Evolutionary conservation across 2,329 filamentous ascomycete species (phyloP).

Genomic region (Elsinoe arachidis): DNA sequence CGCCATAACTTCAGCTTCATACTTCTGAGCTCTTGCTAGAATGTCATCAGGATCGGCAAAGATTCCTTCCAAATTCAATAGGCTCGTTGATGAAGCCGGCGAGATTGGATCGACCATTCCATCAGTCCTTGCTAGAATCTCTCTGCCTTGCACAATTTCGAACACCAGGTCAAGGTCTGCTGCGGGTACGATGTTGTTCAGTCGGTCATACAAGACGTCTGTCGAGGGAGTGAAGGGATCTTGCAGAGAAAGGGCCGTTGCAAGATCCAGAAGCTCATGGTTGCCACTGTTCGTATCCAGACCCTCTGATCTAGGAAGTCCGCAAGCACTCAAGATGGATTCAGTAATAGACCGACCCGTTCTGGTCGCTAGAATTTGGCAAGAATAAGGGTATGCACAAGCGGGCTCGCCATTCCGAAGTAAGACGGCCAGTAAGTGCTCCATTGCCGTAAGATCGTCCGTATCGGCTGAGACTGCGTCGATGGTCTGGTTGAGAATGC

Average conservation of each 20-base stretch:
- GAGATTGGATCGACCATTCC: background rate
- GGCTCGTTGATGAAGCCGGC: slow-evolving; percentile 4
- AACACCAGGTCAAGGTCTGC: too few species aligned
- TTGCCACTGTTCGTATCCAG: background rate
- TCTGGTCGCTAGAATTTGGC: too few species aligned
- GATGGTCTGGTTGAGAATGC: background rate
- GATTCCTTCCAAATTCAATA: too few species aligned
- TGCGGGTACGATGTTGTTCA: too few species aligned
- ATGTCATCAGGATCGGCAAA: slow-evolving; percentile 3
- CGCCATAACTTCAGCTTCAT: slow-evolving; percentile 13
- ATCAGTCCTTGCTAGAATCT: too few species aligned
- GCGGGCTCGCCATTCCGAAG: too few species aligned
- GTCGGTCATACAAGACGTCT: too few species aligned
- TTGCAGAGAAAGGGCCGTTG: background rate
- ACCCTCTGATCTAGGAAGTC: background rate
- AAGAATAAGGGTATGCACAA: too few species aligned
- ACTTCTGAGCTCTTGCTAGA: slow-evolving; percentile 12
- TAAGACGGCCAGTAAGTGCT: background rate
- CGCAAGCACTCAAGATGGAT: background rate
- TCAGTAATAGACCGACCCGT: background rate
- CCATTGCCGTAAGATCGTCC: background rate
- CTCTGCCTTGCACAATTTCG: too few species aligned
- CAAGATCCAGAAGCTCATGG: background rate
- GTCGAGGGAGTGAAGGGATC: too few species aligned
- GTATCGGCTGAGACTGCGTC: background rate